Evolutionary conservation across 495 filamentous ascomycete species (phyloP).

Genomic region (Schizothecium vesticola): DNA sequence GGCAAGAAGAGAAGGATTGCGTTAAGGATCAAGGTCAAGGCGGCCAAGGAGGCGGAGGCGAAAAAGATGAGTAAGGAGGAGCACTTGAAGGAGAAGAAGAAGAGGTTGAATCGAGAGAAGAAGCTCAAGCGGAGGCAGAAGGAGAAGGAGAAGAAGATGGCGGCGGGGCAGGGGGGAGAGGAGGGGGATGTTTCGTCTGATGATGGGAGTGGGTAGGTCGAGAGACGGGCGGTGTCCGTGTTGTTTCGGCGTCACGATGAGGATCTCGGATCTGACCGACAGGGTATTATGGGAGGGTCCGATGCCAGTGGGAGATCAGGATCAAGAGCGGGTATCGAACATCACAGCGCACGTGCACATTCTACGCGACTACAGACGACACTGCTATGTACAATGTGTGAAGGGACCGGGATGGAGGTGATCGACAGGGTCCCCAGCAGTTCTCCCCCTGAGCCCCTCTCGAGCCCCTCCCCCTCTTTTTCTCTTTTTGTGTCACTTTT

Average conservation of each 20-base stretch:
- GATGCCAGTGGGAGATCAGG: neutral
- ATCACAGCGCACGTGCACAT: neutral
- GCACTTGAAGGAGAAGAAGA: constrained; percentile 49
- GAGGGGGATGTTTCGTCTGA: constrained; percentile 5
- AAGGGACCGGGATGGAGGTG: neutral
- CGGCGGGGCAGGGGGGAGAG: constrained; percentile 17
- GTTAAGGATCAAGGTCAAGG: constrained; percentile 33
- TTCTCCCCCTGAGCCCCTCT: neutral
- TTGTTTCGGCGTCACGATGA: neutral
- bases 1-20: constrained; percentile 52
- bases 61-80: constrained; percentile 41
- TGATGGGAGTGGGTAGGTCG: neutral
- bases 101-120: constrained; percentile 46
- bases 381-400: neutral
- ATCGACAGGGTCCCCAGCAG: neutral
- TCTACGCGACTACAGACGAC: neutral
- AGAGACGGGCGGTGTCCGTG: neutral
- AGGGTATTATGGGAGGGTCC: neutral
- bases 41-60: constrained; percentile 22
- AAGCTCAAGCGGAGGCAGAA: constrained; percentile 49
- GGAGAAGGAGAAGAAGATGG: constrained; percentile 44
- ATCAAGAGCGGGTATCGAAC: neutral
- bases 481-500: neutral
- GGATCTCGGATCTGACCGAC: neutral
- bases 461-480: neutral